These are phyloP conservation scores for Aspergillus biplanus DNA, from an alignment of 495 filamentous ascomycete species.

Conservation along the genomic window DNA sequence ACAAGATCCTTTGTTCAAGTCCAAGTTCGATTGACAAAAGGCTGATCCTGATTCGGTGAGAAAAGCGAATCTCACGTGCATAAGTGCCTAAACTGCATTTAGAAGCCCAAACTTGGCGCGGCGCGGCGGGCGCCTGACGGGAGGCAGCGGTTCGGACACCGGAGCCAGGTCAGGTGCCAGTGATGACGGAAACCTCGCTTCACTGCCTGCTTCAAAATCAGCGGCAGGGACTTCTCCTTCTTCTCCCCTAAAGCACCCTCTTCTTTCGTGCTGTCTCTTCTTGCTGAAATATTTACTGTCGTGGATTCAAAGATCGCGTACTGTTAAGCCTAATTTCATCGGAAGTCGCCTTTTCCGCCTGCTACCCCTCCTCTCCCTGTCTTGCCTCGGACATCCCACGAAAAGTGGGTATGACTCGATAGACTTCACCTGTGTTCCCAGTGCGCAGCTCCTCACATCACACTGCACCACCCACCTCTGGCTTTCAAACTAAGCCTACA, in stretches of 20 bases:
- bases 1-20: too few relatives aligned
- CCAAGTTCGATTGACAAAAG: too few relatives aligned
- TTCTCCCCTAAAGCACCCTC: conserved; percentile 22
- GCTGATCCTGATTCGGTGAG: not conserved
- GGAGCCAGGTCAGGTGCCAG: conserved; percentile 19
- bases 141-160: conserved; percentile 13
- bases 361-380: conserved; percentile 24
- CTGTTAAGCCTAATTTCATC: conserved; percentile 5
- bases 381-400: conserved; percentile 25
- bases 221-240: conserved; percentile 10
- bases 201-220: conserved; percentile 18
- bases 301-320: not conserved
- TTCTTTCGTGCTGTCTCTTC: conserved; percentile 18
- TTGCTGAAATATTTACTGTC: not conserved
- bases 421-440: conserved; percentile 13
- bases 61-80: not conserved
- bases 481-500: not conserved
- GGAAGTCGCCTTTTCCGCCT: conserved; percentile 11
- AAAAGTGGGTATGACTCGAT: conserved; percentile 25
- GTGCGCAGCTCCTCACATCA: not conserved
- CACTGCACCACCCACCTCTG: conserved; percentile 2
- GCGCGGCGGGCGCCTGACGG: conserved; percentile 9
- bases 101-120: conserved; percentile 9
- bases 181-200: conserved; percentile 33
- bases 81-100: not conserved